Conservation (phyloP, 2,329 filamentous ascomycete genomes). For the Neopestalotiopsis rosae region DNA sequence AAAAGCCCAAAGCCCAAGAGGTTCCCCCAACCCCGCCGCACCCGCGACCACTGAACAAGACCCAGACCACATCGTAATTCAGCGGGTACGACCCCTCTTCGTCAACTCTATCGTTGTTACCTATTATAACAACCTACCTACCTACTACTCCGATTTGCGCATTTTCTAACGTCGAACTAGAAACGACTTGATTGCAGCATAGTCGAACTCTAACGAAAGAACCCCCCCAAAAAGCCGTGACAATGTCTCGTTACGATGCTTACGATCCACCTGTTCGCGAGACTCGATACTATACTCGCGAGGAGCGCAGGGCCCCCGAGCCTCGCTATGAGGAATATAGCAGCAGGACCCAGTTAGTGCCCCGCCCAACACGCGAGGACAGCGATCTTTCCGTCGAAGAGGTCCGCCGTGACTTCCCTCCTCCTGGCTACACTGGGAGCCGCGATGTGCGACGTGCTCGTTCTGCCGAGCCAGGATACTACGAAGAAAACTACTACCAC, state of each 20-base stretch:
- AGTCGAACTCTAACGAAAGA: conserved; percentile 63
- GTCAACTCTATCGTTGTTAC: conserved; percentile 10
- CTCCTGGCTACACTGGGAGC: conserved; percentile 58
- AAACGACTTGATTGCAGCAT: conserved; percentile 52
- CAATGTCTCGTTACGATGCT: conserved; percentile 58
- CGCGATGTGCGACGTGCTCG: conserved; percentile 64
- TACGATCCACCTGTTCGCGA: conserved; percentile 54
- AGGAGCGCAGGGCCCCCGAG: conserved; percentile 54
- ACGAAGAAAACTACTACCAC: conserved; percentile 64
- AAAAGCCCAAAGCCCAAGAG: background rate
- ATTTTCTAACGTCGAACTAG: background rate
- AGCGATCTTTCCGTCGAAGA: conserved; percentile 81
- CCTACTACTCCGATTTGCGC: background rate
- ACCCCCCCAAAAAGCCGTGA: conserved; percentile 10
- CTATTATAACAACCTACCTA: background rate
- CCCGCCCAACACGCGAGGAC: conserved; percentile 66
- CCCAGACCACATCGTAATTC: conserved; percentile 1
- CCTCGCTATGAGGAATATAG: conserved; percentile 57
- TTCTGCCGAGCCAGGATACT: conserved; percentile 65
- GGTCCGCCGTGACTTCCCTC: conserved; percentile 83
- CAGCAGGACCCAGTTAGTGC: conserved; percentile 51
- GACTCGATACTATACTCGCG: conserved; percentile 55
- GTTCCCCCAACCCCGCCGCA: background rate
- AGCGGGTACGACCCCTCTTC: conserved; percentile 11
- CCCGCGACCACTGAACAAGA: background rate